Evolutionary conservation across 345 rosid species (phyloP).

Genomic region (Arabidopsis arenosa): DNA sequence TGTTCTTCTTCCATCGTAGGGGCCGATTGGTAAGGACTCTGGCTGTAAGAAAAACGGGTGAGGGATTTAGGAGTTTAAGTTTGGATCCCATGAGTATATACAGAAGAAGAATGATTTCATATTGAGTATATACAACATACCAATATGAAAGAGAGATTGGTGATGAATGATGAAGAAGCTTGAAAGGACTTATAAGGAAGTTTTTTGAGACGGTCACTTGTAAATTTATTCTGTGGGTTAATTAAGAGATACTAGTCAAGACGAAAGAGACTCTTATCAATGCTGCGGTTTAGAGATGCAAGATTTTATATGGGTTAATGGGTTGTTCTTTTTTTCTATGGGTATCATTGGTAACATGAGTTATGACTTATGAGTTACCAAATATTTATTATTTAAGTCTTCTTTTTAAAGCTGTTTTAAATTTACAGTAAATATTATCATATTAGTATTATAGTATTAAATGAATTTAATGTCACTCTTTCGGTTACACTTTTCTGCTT

Average conservation of each 20-base stretch:
- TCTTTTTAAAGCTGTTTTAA: too few relatives aligned
- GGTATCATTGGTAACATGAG: too few relatives aligned
- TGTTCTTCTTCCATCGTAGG: constrained; percentile 43
- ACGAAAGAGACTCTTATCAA: constrained; percentile 13
- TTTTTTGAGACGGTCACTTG: constrained; percentile 14
- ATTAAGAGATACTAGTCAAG: constrained; percentile 17
- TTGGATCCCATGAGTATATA: constrained; percentile 24
- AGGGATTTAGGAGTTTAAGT: constrained; percentile 7
- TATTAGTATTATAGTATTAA: too few relatives aligned
- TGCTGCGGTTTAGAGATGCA: constrained; percentile 23
- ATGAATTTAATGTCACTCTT: too few relatives aligned
- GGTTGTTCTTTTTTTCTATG: background rate
- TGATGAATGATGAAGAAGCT: background rate
- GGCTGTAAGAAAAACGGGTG: background rate
- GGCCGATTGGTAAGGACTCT: background rate
- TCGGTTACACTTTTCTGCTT: too few relatives aligned
- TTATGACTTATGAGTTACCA: too few relatives aligned
- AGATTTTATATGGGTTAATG: background rate
- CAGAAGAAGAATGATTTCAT: constrained; percentile 27
- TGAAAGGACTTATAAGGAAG: too few relatives aligned
- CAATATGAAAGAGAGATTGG: constrained; percentile 4
- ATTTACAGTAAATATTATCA: too few relatives aligned
- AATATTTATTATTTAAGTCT: too few relatives aligned
- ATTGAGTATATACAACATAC: background rate
- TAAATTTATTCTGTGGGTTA: constrained; percentile 23